Percentiles rank a stretch among this genome's conserved stretches.
Evolutionary conservation across 805 yeast species (phyloP).

Genomic region (Wickerhamiella alocasiicola): DNA sequence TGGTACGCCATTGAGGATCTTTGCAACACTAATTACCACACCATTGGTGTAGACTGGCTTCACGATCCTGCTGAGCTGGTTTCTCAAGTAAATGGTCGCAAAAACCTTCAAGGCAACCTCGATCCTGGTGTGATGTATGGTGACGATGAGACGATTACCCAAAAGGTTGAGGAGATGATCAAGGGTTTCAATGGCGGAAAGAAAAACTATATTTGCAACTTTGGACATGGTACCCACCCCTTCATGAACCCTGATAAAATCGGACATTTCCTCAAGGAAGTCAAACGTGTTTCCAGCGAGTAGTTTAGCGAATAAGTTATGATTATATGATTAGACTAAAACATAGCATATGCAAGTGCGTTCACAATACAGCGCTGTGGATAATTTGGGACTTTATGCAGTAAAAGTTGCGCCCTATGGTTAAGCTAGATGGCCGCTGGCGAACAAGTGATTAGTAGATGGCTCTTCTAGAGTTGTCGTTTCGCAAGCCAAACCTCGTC

Average conservation of each 20-base stretch:
- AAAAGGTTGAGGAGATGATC: conserved; percentile 79
- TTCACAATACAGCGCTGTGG: neutral
- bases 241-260: conserved; percentile 90
- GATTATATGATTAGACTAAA: too few species aligned
- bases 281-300: conserved; percentile 44
- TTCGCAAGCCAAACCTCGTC: conserved; percentile 40
- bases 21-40: conserved; percentile 69
- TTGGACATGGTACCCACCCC: conserved; percentile 98
- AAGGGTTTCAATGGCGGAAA: conserved; percentile 89
- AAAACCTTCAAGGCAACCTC: conserved; percentile 87
- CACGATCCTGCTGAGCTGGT: conserved; percentile 79
- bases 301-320: too few species aligned
- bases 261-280: conserved; percentile 72
- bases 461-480: too few species aligned
- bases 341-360: neutral
- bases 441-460: too few species aligned
- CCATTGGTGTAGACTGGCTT: conserved; percentile 89
- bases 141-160: conserved; percentile 61
- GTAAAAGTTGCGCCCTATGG: too few species aligned
- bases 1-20: conserved; percentile 90
- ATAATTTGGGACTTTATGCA: too few species aligned
- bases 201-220: conserved; percentile 79
- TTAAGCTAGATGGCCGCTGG: too few species aligned
- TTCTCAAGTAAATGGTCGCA: conserved; percentile 46
- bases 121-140: conserved; percentile 97